phyloP scores from a whole-genome alignment of 1,139 yeast species.

The Protomyces inouyei region DNA sequence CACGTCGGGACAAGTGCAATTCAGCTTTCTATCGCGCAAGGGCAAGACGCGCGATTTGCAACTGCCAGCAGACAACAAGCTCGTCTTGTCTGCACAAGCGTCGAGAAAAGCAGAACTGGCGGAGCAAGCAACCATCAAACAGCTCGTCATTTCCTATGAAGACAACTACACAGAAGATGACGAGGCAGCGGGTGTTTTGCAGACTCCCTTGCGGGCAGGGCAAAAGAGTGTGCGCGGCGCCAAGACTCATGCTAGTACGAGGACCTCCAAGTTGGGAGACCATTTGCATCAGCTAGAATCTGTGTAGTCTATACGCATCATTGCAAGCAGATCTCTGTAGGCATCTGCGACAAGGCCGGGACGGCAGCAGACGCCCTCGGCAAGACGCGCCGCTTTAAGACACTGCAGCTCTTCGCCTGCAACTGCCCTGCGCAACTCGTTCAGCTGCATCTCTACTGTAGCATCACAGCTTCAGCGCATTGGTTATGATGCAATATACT shows the following conservation, averaged over 20 bases:
- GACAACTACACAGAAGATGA: neutral
- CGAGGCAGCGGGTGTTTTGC: neutral
- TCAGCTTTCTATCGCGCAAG: conserved; percentile 31
- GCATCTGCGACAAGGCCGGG: no score
- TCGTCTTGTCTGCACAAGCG: conserved; percentile 6
- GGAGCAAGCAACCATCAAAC: conserved; percentile 12
- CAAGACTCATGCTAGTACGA: neutral
- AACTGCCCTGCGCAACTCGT: no score
- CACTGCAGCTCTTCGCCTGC: no score
- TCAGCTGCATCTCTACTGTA: no score
- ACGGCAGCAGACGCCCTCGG: no score
- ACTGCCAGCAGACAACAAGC: conserved; percentile 5
- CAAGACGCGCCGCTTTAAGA: no score
- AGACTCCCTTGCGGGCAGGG: neutral
- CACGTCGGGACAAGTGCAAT: conserved; percentile 20
- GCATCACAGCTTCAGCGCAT: no score
- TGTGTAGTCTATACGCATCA: neutral
- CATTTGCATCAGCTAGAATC: neutral
- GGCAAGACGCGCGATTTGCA: conserved; percentile 32
- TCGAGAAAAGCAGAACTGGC: conserved; percentile 3
- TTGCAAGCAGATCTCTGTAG: no score
- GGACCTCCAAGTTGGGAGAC: neutral
- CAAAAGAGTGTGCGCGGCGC: neutral
- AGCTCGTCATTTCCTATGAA: conserved; percentile 16
- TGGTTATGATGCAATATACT: no score